Evolutionary conservation across 2,329 filamentous ascomycete species (phyloP).

Genomic region (Phialophora tarda): DNA sequence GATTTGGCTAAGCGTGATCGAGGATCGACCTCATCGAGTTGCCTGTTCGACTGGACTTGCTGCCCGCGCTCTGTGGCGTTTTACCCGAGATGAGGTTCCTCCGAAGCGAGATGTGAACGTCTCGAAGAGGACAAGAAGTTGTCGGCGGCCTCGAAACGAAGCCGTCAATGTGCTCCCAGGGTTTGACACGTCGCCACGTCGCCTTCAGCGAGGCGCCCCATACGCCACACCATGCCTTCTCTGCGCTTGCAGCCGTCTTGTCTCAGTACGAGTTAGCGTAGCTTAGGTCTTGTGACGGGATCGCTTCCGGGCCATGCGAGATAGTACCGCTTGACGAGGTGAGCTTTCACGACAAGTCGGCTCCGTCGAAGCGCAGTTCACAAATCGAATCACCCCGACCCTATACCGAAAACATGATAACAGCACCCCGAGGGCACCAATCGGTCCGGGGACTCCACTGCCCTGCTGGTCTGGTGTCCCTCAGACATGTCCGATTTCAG

Average conservation of each 20-base stretch:
- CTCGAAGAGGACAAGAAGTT: conserved; percentile 23
- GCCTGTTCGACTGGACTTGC: conserved; percentile 30
- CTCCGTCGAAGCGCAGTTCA: background rate
- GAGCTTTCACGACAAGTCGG: background rate
- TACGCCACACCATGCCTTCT: background rate
- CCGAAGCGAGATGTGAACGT: conserved; percentile 22
- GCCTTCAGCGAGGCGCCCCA: background rate
- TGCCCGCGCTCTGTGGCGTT: conserved; percentile 18
- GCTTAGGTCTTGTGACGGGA: background rate
- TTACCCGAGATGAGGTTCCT: conserved; percentile 35
- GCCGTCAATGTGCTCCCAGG: background rate
- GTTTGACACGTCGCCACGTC: background rate
- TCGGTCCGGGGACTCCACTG: background rate
- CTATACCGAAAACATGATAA: conserved; percentile 7
- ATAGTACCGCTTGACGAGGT: background rate
- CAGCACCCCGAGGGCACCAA: background rate
- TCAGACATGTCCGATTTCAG: background rate
- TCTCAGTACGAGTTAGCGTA: background rate
- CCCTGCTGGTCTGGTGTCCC: background rate
- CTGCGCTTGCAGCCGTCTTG: background rate
- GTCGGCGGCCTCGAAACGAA: background rate
- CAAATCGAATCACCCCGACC: background rate
- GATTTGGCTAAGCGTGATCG: conserved; percentile 29
- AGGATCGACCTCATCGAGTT: conserved; percentile 33
- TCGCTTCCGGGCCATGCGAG: background rate